Base-by-base conservation (phyloP, 345 rosid species). In the Crucihimalaya himalaica region DNA sequence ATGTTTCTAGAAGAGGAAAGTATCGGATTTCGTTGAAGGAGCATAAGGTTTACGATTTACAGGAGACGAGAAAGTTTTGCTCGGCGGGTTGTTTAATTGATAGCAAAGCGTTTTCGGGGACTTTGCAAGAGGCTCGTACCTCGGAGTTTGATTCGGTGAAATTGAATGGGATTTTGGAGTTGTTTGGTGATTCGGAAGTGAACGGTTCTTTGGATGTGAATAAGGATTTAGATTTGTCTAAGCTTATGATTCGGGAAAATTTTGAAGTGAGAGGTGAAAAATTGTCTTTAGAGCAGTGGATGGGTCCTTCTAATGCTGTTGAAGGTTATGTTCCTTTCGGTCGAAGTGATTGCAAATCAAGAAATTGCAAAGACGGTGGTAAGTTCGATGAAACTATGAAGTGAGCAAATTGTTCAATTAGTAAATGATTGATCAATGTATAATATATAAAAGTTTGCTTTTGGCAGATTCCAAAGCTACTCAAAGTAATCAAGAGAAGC, bases 251-350 rank as follows among this genome's bases (percentile, higher is more conserved):
- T 78, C 76, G 69, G 54, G 97, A 89, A 86, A 88, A 86, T 29
- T 66, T 28, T 32, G 84, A 66, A 23, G 54, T n/a, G 8, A 66
- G 54, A 40, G 65, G 43, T 12, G 87, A 80, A 66, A 86, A 80
- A 25, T 74, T 75, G 43, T 32, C 79, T 39, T 42, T 74, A 48
- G 85, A 85, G 52, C 56, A 83, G 59, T 85, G 87, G 86, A 73
- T 71, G 69, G 97, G 96, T 66, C 87, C 93, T 35, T 86, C 93
- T 11, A 79, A 83, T 82, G 93, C 97, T 29, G 85, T 94, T 70
- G 97, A 94, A 81, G 97, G 99, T 57, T 89, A 91, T 80, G 88
- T 90, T 74, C 97, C 97, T 3, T 76, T 71, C 4, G 67, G 66
- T 52, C 79, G 82, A 23, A 63, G 72, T 27, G 69, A 58, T 59